A percentile compares a stretch with the other conserved stretches of the same genome.
Conservation (phyloP, 2,329 filamentous ascomycete species). For the Ophiostoma piceae region DNA sequence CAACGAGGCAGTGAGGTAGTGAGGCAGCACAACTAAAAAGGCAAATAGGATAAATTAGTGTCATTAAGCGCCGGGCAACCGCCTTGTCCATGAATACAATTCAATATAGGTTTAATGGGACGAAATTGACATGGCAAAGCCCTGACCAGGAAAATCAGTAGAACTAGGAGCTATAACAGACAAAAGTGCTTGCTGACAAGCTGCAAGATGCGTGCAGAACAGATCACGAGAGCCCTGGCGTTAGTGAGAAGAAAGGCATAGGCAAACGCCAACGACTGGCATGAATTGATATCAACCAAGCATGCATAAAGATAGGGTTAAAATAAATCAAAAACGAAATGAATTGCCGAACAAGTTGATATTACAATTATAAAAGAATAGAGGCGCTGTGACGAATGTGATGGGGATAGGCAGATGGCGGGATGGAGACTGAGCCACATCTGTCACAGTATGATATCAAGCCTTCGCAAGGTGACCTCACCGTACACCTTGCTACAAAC, state of each 20-base stretch:
- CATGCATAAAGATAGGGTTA: no score
- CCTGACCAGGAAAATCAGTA: background rate
- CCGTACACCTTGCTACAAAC: background rate
- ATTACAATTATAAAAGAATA: background rate
- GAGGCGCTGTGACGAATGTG: background rate
- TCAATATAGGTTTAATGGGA: background rate
- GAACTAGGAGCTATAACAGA: background rate
- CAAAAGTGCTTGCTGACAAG: background rate
- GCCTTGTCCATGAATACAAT: background rate
- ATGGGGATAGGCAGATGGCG: background rate
- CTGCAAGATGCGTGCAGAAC: background rate
- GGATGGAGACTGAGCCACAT: background rate
- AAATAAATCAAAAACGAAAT: no score
- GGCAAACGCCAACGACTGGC: background rate
- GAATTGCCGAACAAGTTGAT: background rate
- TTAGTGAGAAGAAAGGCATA: background rate
- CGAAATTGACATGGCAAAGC: background rate
- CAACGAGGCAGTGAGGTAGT: background rate
- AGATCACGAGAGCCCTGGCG: background rate
- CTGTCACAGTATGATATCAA: background rate
- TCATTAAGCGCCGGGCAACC: constrained; percentile 9
- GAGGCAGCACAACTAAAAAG: background rate
- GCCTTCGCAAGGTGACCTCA: background rate
- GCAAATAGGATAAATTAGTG: background rate
- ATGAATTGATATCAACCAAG: background rate